Base-by-base conservation (phyloP, 179 eudicot genomes). In the Camellia oleifera region DNA sequence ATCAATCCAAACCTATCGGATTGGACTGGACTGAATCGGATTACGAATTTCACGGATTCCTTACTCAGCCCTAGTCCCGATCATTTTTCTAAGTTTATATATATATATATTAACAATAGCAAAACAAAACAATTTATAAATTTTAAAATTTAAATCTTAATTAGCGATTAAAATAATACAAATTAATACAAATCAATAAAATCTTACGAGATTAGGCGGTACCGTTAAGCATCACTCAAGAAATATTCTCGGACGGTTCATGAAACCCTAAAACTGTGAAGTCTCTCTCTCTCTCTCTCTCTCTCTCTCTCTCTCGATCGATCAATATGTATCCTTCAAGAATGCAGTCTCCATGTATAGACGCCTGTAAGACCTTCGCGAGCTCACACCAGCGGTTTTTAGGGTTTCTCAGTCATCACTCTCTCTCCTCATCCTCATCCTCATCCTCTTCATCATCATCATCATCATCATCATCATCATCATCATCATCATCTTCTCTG, bases 361-460 rank as follows among this genome's bases (percentile, higher is more conserved):
- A 66, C 76, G 79, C 79, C 26, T 68, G 84, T 63, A 77, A 81
- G 18, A 54, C 68, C 74, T 63, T 82, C 73, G 56, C 54, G 57
- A 66, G 62, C 5, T 54, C 85, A 20, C 82, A 53, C 78, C 82
- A 78, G 32, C 87, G 83, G 32, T 80, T 80, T 40, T 81, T 81
- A 45, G 82, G 83, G 82, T 78, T 84, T 58, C 79, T 76, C 9
- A 61, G 20, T 48, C 84, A 53, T 14, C 80, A 7, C 67, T 42
- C 68, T 74, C 76, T 76, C 77, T 75, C 77, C 17, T 69, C 67
- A 12, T 60, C 75, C 10, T 50, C 72, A 7, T 46, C 82, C 5
- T 74, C 79, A 6, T 72, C 57, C 56, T 78, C 68, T 69, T 26
- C 32, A 26, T 26, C 32, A 0, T 26, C 32, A 26, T 26, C 32